Evolutionary conservation across 371 early-diverging fungal genomes (phyloP).

Genomic region (Neoconidiobolus thromboides): DNA sequence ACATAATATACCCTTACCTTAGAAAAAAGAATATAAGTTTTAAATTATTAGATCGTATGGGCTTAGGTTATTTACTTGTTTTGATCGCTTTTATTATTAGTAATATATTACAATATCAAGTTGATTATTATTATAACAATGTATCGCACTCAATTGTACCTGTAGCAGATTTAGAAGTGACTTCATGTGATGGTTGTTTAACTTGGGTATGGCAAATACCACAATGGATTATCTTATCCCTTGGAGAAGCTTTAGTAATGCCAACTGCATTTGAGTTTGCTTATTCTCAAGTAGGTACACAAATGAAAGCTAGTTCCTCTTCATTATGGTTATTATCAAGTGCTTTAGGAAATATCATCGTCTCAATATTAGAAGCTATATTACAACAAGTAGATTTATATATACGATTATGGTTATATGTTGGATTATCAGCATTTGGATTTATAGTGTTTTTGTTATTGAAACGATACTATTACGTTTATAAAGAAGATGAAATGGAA

Average conservation of each 20-base stretch:
- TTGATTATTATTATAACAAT: neutral
- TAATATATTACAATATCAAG: neutral
- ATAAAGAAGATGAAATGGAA: constrained; percentile 4
- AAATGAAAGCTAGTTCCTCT: constrained; percentile 3
- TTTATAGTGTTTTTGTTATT: neutral
- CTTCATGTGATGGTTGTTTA: neutral
- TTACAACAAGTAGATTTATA: neutral
- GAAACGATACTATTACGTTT: neutral
- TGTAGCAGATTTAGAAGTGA: neutral
- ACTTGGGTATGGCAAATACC: neutral
- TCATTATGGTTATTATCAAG: neutral
- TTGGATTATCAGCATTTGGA: neutral
- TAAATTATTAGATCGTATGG: neutral
- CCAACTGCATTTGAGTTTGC: neutral
- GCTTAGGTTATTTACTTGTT: neutral
- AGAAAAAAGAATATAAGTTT: neutral
- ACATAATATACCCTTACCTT: neutral
- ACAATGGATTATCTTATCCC: neutral
- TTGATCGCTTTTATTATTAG: neutral
- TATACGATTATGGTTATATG: neutral
- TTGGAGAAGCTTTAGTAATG: neutral
- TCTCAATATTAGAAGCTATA: neutral
- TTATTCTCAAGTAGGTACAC: constrained; percentile 15
- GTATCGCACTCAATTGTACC: neutral
- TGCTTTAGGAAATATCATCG: neutral